Evolutionary conservation across 148 eudicot genomes (phyloP).

Genomic region (Pouteria glomerata): DNA sequence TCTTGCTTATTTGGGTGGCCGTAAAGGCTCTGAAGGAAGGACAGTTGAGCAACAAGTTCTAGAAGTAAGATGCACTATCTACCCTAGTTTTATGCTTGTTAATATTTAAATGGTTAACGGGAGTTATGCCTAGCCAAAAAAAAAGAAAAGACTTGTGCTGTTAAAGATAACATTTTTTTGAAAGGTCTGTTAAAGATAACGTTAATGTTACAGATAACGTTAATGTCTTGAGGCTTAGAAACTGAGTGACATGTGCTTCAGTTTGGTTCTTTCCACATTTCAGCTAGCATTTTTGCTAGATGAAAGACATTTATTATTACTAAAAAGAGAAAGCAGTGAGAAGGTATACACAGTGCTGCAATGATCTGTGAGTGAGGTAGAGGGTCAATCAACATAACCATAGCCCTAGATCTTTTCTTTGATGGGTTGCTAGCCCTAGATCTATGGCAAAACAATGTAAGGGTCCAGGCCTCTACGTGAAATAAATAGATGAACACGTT

Average conservation of each 20-base stretch:
- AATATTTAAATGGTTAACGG: not conserved
- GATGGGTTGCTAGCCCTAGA: too few relatives aligned
- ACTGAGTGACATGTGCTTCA: too few relatives aligned
- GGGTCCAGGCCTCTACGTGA: not conserved
- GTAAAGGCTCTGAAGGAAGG: conserved; percentile 73
- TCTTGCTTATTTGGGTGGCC: conserved; percentile 91
- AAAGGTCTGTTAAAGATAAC: too few relatives aligned
- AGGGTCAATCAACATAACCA: too few relatives aligned
- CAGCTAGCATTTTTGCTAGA: not conserved
- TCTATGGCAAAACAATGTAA: not conserved
- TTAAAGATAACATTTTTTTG: too few relatives aligned
- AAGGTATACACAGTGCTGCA: not conserved
- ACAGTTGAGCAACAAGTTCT: conserved; percentile 92
- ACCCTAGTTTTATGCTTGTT: not conserved
- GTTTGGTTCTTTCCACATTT: not conserved
- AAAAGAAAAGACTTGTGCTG: too few relatives aligned
- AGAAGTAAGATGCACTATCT: conserved; percentile 46
- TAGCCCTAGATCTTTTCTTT: too few relatives aligned
- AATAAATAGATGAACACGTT: not conserved
- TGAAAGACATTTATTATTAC: not conserved
- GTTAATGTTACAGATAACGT: not conserved
- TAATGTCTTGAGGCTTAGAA: not conserved
- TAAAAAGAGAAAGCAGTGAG: not conserved
- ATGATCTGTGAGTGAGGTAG: too few relatives aligned
- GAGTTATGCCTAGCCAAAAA: too few relatives aligned